phyloP scores from a whole-genome alignment of 148 eudicot species.

The Vaccinium corymbosum region DNA sequence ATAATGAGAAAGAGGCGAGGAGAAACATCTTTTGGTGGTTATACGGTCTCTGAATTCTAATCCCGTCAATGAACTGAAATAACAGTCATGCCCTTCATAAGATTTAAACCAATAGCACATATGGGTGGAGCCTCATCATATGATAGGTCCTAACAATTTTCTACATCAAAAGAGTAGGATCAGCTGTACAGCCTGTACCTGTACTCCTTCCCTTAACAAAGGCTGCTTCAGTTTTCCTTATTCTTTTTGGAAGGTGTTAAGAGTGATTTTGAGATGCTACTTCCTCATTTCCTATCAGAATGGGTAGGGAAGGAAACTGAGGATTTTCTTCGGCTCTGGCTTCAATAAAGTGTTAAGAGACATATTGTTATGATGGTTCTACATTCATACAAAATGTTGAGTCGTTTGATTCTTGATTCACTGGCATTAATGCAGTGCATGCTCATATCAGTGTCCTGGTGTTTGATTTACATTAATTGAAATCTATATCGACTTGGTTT shows the following conservation, averaged over 20 bases:
- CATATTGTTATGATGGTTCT: not conserved
- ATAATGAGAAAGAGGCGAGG: not conserved
- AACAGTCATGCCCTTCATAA: not conserved
- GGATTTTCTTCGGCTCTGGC: not conserved
- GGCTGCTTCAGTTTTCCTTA: not conserved
- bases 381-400: not conserved
- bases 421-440: not conserved
- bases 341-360: not conserved
- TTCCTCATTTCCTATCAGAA: not conserved
- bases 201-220: not conserved
- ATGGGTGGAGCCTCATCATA: not conserved
- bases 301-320: not conserved
- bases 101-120: not conserved
- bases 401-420: not conserved
- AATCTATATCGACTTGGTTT: not conserved
- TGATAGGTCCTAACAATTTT: not conserved
- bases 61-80: not conserved
- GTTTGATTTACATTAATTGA: not conserved
- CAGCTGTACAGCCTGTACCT: not conserved
- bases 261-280: not conserved
- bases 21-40: not conserved
- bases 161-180: not conserved
- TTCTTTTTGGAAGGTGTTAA: not conserved
- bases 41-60: not conserved
- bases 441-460: not conserved